A percentile compares a stretch with the other conserved stretches of the same genome.
Conservation (phyloP, 2,329 filamentous ascomycete genomes). For the Parastagonospora avenae region DNA sequence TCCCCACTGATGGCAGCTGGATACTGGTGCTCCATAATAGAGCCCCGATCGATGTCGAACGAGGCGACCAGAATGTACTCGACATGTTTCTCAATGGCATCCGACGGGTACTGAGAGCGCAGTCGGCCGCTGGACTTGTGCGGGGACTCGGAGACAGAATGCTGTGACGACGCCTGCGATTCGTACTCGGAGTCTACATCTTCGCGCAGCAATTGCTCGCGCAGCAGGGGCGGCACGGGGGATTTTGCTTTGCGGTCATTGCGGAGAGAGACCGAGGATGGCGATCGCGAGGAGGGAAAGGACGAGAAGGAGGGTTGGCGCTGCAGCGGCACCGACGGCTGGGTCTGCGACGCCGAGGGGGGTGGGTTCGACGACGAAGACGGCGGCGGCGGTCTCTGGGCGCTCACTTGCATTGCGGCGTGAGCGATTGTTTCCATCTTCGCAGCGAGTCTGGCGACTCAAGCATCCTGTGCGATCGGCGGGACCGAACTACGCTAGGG, state of each 20-base stretch:
- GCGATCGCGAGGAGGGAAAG: conserved; percentile 48
- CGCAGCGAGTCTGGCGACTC: conserved; percentile 12
- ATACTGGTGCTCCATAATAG: conserved; percentile 98
- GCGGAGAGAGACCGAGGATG: conserved; percentile 44
- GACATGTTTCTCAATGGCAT: conserved; percentile 79
- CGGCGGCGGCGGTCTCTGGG: conserved; percentile 25
- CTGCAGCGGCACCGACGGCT: conserved; percentile 30
- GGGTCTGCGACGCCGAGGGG: conserved; percentile 7
- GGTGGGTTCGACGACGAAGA: neutral
- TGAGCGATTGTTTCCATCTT: conserved; percentile 24
- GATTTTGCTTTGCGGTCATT: conserved; percentile 43
- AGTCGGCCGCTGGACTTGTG: conserved; percentile 29
- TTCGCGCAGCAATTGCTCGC: conserved; percentile 38
- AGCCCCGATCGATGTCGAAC: conserved; percentile 94
- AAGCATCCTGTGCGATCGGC: conserved; percentile 23
- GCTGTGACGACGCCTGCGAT: conserved; percentile 34
- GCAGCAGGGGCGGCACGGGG: conserved; percentile 43
- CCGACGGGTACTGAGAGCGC: conserved; percentile 56
- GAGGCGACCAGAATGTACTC: conserved; percentile 98
- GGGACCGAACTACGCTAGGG: conserved; percentile 20
- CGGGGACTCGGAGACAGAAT: conserved; percentile 8
- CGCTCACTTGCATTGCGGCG: conserved; percentile 36
- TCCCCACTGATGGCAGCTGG: conserved; percentile 94
- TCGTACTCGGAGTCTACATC: conserved; percentile 38
- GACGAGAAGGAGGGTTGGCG: conserved; percentile 52